These are phyloP conservation scores for Vaccinium myrtillus DNA, from an alignment of 148 eudicot genomes.

Conservation along the genomic window DNA sequence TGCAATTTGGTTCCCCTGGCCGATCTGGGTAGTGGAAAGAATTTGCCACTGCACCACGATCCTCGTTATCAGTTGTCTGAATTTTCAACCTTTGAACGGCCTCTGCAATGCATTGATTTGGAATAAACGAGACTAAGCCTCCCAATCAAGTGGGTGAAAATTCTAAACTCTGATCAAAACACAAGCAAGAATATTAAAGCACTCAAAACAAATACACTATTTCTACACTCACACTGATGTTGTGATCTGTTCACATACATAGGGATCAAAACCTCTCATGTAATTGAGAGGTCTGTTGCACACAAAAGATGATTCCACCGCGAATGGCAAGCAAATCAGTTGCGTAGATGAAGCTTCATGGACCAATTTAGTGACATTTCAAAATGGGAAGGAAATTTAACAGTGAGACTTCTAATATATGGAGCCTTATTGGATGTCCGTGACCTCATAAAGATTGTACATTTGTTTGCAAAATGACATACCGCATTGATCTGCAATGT, in stretches of 20 bases:
- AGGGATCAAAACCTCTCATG: neutral
- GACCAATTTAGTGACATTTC: neutral
- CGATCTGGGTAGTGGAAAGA: constrained; percentile 48
- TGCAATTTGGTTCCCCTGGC: constrained; percentile 67
- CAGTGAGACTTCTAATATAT: neutral
- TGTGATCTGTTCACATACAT: neutral
- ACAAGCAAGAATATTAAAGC: neutral
- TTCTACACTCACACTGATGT: neutral
- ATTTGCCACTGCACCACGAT: constrained; percentile 20
- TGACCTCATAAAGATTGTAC: neutral
- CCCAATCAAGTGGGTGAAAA: neutral
- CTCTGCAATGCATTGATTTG: constrained; percentile 25
- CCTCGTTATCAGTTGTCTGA: constrained; percentile 19
- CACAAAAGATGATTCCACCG: neutral
- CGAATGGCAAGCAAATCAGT: neutral
- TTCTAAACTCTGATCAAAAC: constrained; percentile 1
- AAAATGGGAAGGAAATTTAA: neutral
- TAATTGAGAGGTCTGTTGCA: neutral
- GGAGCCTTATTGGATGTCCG: neutral
- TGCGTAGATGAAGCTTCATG: neutral
- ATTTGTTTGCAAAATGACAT: neutral
- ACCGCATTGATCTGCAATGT: neutral
- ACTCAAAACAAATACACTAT: neutral
- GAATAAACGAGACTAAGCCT: neutral
- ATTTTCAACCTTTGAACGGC: constrained; percentile 38